Evolutionary conservation across 192 early-diverging fungal species (phyloP).

Genomic region (Backusella morwellensis): DNA sequence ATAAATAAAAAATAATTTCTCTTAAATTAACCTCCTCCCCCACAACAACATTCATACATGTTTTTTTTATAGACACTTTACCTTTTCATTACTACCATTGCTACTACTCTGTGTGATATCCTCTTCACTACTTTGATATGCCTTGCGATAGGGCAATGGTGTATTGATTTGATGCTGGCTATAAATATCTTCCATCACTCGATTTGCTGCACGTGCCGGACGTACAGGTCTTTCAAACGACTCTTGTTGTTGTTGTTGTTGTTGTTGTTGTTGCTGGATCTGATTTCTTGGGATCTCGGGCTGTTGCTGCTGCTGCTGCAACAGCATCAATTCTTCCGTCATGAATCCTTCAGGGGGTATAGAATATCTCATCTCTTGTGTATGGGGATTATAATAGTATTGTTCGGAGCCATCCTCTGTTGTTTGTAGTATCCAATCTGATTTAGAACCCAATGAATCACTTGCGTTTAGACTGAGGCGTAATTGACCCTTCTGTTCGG

Average conservation of each 20-base stretch:
- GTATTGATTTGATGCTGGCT: neutral
- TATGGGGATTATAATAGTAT: constrained; percentile 42
- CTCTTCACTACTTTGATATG: neutral
- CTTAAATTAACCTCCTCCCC: neutral
- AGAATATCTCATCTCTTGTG: constrained; percentile 45
- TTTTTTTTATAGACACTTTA: neutral
- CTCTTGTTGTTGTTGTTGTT: neutral
- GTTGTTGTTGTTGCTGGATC: neutral
- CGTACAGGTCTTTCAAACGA: constrained; percentile 8
- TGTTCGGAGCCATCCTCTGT: constrained; percentile 44
- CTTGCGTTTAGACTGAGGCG: neutral
- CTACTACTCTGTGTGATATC: neutral
- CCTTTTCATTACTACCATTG: neutral
- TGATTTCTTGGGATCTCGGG: neutral
- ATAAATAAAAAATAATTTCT: neutral
- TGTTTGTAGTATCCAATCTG: constrained; percentile 27
- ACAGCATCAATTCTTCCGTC: neutral
- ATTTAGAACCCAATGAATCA: neutral
- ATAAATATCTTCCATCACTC: constrained; percentile 3
- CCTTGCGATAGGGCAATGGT: neutral
- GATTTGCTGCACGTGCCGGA: constrained; percentile 15
- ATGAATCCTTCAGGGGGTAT: constrained; percentile 28
- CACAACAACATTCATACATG: neutral
- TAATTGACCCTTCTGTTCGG: neutral
- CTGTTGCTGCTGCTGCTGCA: neutral